Percentiles rank a stretch among this genome's conserved stretches.
These are phyloP conservation scores for Yarrowia keelungensis DNA, from an alignment of 805 yeast species.

Conservation along the genomic window DNA sequence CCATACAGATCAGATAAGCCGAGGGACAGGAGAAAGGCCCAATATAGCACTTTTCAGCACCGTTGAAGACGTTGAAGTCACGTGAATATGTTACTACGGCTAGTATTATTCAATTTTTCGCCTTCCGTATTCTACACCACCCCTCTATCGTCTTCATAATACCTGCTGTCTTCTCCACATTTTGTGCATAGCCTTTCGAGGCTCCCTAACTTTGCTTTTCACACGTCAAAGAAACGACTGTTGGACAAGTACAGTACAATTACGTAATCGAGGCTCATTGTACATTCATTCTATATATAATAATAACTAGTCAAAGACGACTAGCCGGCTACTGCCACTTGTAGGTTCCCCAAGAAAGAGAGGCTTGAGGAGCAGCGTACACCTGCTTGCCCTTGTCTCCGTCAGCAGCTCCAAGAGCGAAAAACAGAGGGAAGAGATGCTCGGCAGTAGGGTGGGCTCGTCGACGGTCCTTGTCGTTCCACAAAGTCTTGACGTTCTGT, in stretches of 20 bases:
- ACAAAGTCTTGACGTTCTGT: constrained; percentile 52
- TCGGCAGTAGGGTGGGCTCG: constrained; percentile 79
- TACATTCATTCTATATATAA: constrained; percentile 9
- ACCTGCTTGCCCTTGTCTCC: constrained; percentile 32
- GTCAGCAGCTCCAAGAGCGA: constrained; percentile 60
- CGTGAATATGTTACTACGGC: neutral
- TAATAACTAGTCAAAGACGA: neutral
- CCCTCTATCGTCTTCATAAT: neutral
- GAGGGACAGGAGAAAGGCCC: neutral
- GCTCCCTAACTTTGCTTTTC: constrained; percentile 4
- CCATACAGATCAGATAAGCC: constrained; percentile 6
- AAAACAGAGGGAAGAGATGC: constrained; percentile 72
- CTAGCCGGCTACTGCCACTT: constrained; percentile 4
- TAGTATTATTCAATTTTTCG: too few relatives aligned
- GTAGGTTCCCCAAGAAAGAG: constrained; percentile 26
- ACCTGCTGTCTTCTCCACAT: constrained; percentile 1
- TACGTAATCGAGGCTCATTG: neutral
- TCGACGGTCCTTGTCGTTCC: constrained; percentile 47
- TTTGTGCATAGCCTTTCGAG: constrained; percentile 3
- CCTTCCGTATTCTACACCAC: too few relatives aligned
- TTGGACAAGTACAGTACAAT: too few relatives aligned
- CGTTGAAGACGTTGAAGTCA: neutral
- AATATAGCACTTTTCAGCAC: neutral
- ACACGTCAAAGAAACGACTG: too few relatives aligned
- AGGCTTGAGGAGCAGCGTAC: constrained; percentile 21